phyloP scores from a whole-genome alignment of 441 rosid genomes.

The Omphalea diandra region DNA sequence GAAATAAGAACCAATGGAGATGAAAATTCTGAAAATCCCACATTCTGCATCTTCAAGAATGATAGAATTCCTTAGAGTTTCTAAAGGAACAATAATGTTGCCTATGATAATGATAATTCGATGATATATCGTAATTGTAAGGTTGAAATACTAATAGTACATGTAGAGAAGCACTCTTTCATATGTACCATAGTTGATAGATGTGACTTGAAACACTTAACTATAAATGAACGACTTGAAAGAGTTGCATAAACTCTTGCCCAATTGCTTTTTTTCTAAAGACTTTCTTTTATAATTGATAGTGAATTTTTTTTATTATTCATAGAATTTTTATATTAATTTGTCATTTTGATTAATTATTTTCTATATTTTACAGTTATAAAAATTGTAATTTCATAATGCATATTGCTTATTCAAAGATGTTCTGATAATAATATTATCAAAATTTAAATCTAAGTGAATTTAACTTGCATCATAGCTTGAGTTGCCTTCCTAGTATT shows the following conservation, averaged over 20 bases:
- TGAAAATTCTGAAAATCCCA: constrained; percentile 41
- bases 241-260: constrained; percentile 93
- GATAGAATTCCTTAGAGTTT: constrained; percentile 60
- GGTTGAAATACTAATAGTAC: constrained; percentile 97
- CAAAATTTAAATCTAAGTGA: too few species aligned
- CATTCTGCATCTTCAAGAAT: constrained; percentile 44
- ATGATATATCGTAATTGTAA: constrained; percentile 99
- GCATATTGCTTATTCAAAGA: too few species aligned
- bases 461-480: too few species aligned
- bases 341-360: too few species aligned
- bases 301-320: too few species aligned
- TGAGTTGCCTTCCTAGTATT: too few species aligned
- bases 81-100: constrained; percentile 59
- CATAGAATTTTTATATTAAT: too few species aligned
- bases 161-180: constrained; percentile 95
- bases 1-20: constrained; percentile 45
- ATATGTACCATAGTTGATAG: constrained; percentile 96
- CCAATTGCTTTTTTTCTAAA: too few species aligned
- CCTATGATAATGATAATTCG: constrained; percentile 77
- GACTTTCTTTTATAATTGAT: too few species aligned
- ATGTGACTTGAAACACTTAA: constrained; percentile 92
- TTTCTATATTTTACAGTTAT: too few species aligned
- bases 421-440: too few species aligned
- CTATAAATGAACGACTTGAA: constrained; percentile 75
- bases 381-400: too few species aligned